A percentile compares a stretch with the other conserved stretches of the same genome.
Evolutionary conservation across 352 stramenopile genomes (phyloP).

Genomic region (Peronosclerospora sorghi): DNA sequence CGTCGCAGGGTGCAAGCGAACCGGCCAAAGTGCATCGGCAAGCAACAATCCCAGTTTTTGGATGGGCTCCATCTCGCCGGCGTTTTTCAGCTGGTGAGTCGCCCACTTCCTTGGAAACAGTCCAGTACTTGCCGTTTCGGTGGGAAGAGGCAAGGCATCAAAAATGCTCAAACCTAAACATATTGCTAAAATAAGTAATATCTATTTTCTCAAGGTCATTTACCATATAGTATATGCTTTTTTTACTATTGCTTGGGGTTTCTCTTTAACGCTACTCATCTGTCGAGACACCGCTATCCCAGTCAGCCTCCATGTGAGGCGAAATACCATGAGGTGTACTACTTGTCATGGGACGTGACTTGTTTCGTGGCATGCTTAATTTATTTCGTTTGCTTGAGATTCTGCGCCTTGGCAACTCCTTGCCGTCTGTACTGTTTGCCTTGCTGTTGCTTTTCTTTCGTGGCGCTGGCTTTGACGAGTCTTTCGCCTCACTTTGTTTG

Average conservation of each 20-base stretch:
- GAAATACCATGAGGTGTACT: slow-evolving; percentile 20
- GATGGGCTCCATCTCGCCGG: not conserved
- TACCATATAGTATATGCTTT: too few relatives aligned
- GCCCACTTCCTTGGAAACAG: slow-evolving; percentile 1
- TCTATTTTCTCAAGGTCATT: slow-evolving; percentile 2
- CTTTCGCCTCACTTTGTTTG: slow-evolving; percentile 9
- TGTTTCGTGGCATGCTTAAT: slow-evolving; percentile 21
- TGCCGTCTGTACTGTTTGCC: slow-evolving; percentile 3
- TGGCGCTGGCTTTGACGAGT: slow-evolving; percentile 3
- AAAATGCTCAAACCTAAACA: not conserved
- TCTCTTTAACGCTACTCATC: slow-evolving; percentile 20
- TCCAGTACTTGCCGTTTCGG: slow-evolving; percentile 2
- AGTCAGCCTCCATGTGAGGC: slow-evolving; percentile 28
- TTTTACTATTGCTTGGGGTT: slow-evolving; percentile 1
- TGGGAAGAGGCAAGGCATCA: slow-evolving; percentile 1
- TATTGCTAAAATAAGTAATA: too few relatives aligned
- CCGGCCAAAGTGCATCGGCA: not conserved
- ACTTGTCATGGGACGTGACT: slow-evolving; percentile 14
- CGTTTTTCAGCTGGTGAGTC: too few relatives aligned
- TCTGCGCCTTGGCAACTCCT: slow-evolving; percentile 14
- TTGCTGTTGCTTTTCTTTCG: slow-evolving; percentile 11
- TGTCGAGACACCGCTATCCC: slow-evolving; percentile 22
- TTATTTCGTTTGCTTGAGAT: slow-evolving; percentile 17
- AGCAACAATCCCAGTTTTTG: too few relatives aligned
- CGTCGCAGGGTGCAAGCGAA: slow-evolving; percentile 1